phyloP scores from a whole-genome alignment of 2,329 filamentous ascomycete genomes.

The Penicillium sclerotigenum region DNA sequence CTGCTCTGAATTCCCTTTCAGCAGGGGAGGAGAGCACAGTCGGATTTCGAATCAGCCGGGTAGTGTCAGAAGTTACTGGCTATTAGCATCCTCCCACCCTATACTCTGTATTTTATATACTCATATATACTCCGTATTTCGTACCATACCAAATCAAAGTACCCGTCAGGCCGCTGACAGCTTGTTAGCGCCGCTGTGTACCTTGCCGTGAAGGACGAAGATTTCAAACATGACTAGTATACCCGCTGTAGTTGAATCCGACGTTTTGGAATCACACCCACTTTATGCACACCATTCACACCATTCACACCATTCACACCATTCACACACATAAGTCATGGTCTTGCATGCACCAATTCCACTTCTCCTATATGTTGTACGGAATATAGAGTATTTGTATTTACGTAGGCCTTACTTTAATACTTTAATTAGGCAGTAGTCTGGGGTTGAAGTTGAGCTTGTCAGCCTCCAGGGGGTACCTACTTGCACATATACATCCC shows the following conservation, averaged over 20 bases:
- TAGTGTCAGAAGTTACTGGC: not conserved
- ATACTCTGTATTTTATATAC: not conserved
- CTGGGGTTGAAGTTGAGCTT: not conserved
- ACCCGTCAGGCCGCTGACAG: not conserved
- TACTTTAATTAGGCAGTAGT: conserved; percentile 4
- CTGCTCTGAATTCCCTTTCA: not conserved
- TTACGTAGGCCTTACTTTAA: not conserved
- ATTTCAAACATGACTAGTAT: not conserved
- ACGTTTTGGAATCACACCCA: not conserved
- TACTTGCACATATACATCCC: not conserved
- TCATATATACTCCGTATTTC: not conserved
- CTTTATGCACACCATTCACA: conserved; percentile 3
- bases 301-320: conserved; percentile 2
- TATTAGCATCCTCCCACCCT: not conserved
- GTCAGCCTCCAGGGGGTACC: not conserved
- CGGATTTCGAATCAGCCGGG: not conserved
- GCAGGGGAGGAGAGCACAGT: not conserved
- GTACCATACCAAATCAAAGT: not conserved
- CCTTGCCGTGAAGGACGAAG: not conserved
- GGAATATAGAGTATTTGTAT: no score
- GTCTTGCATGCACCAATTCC: no score
- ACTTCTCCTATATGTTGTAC: no score
- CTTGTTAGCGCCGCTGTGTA: not conserved
- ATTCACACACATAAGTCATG: not conserved
- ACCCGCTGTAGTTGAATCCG: not conserved